Evolutionary conservation across 495 filamentous ascomycete genomes (phyloP), one percentile per base, ranked within the genome.

Genomic region (Penicillium robsamsonii): DNA sequence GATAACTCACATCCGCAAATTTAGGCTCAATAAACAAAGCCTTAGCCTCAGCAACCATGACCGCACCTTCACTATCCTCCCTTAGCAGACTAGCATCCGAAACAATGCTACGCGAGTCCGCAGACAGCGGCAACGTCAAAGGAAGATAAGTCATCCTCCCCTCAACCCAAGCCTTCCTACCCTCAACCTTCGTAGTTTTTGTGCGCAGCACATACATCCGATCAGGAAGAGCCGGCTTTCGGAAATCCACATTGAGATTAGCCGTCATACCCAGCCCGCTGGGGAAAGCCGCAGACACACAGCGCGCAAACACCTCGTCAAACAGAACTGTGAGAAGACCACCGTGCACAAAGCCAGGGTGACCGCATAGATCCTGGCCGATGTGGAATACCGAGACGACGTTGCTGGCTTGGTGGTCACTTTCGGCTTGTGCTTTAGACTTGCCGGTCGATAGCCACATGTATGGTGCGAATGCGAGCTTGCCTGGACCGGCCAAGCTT

Each of bases 1-100:
- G 20, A 53, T 41, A 18, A 63, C 60, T 84, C 80, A 70, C 68
- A 86, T 85, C 81, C 17, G 89, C 91, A 68, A 89, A 81, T 70
- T 82, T 91, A 3, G 93, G 93, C 70, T 95, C 91, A 51, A 97
- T 79, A 71, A 95, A 97, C 60, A 97, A 77, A 11, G 88, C 93
- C 65, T 83, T 87, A 29, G 85, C 90, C 70, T 91, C 87, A 29
- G 83, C 86, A 50, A 93, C 76, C 58, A 91, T 79, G 22, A 82
- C 64, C 7, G 82, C 76, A 31, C 76, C 79, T 56, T 85, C 77
- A 51, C 76, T 77, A 44, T 75, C 77, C 53, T 71, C 79, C 11
- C 7, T 53, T 29, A 60, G 50, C 20, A 61, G 37, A 17, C 46
- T 57, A 22, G 29, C 41, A 59, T 67, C 62, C 10, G 50, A 2